Base-by-base conservation (phyloP, 2,329 filamentous ascomycete species). In the Pyrenochaeta sp. region DNA sequence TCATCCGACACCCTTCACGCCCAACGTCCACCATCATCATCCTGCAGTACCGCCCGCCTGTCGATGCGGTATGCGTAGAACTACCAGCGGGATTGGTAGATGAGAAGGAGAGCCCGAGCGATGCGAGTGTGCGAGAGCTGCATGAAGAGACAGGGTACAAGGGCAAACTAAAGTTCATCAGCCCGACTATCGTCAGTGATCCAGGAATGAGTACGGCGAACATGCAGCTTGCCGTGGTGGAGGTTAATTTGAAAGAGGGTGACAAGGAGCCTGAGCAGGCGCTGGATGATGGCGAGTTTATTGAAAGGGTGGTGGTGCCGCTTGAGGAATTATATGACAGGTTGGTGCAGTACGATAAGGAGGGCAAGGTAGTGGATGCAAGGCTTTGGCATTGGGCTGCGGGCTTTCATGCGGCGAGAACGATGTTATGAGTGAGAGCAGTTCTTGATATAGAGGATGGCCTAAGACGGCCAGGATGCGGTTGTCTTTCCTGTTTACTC, bases 121-220 rank as follows among this genome's bases (percentile, higher is more conserved):
- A 83, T 41, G 84, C 83, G 41, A 82, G 82, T 11, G 73, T 87
- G 10, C 77, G 85, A 15, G 85, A 87, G 71, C 73, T 87, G 36
- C 84, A 79, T 58, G 85, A 88, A 71, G 85, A 87, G 70, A 87
- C 85, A 1, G 85, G 85, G 17, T 87, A 86, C 66, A 79, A 86
- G 60, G 87, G 83, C 40, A 70, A 73, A 58, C 61, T 79, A 56
- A 58, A 72, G 17, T 75, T 77, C 70, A 85, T 82, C n/a, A 85
- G 84, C 32, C 86, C 87, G 7, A 81, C 87, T 46, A 88, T 90
- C 78, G 88, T 86, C 50, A 85, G 86, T 63, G 88, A 87, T 70
- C 85, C 85, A 1, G 85, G 85, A 20, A 76, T 87, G 78, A 85
- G 79, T 52, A 83, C 80, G 50, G 83, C 85, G 45, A 87, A 86